Evolutionary conservation across 805 yeast species (phyloP), one percentile per base, ranked within the genome.

Genomic region (Metschnikowia borealis): DNA sequence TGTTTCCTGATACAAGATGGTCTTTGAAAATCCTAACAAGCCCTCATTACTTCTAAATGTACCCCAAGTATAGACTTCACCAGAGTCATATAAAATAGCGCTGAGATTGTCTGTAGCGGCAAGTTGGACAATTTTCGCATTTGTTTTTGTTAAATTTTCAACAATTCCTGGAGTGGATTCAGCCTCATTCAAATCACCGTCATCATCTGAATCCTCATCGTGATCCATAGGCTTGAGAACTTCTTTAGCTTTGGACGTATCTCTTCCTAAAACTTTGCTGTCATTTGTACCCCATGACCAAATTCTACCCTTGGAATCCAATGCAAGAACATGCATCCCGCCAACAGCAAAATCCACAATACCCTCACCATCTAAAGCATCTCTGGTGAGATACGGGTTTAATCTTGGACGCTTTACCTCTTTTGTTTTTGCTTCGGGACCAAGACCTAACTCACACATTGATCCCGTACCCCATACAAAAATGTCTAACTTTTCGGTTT

Each of bases 201-300:
- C 73, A 54, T 82, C 86, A 54, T 81, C 88, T n/a, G 63, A 66
- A 13, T 58, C 62, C 44, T 80, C 84, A 11, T 53, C 64, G 2
- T 68, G 83, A 57, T 84, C 88, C 73, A 82, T 80, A 58, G 86
- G 88, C 62, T 81, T 84, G 51, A 88, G 70, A 23, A 77, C 74
- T 55, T 85, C 96, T 18, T 73, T 80, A 10, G 70, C 78, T 20
- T 74, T 63, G 0, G 88, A 78, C 0, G 94, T 85, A 60, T 86
- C 88, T 66, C 99, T 82, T 17, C 98, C 99, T 40, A 94, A 74
- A 3, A 88, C 97, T 35, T 86, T 89, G 53, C 90, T 84, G 62
- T 94, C 99, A 60, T 94, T 94, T 42, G 88, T 87, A 51, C 99
- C 99, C 99, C 99, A 94, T 3, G 97, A 87, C 97, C 97, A 94